A percentile compares a stretch with the other conserved stretches of the same genome.
Conservation (phyloP, 2,329 filamentous ascomycete genomes). For the Neofusicoccum sp. region DNA sequence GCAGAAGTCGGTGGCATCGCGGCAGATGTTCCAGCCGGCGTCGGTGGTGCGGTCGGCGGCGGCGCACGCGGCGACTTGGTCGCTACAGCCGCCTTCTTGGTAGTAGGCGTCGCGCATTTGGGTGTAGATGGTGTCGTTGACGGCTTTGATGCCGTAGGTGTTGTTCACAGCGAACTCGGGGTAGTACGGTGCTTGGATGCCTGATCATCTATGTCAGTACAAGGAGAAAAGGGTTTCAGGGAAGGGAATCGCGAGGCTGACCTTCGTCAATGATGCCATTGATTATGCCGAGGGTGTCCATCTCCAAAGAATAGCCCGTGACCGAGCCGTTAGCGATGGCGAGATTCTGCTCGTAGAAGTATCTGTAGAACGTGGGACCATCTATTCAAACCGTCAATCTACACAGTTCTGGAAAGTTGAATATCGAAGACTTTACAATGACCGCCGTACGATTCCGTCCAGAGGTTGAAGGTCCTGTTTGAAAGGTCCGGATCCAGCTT, state of each 20-base stretch:
- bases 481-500: conserved; percentile 45
- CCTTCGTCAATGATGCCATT: conserved; percentile 37
- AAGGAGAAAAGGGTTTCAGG: not conserved
- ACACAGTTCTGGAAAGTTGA: not conserved
- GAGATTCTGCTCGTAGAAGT: conserved; percentile 57
- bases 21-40: conserved; percentile 29
- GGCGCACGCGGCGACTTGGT: conserved; percentile 45
- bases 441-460: conserved; percentile 49
- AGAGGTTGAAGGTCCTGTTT: conserved; percentile 48
- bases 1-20: conserved; percentile 40
- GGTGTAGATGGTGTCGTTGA: conserved; percentile 48
- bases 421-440: conserved; percentile 37
- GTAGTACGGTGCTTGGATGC: conserved; percentile 42
- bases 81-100: conserved; percentile 50
- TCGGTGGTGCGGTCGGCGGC: conserved; percentile 1
- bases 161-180: conserved; percentile 55
- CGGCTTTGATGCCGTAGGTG: conserved; percentile 51
- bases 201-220: not conserved
- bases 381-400: not conserved
- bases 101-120: conserved; percentile 46
- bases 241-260: not conserved
- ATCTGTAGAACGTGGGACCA: conserved; percentile 51
- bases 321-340: conserved; percentile 49
- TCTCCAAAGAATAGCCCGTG: conserved; percentile 50
- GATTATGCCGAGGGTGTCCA: conserved; percentile 55